These are phyloP conservation scores for Penicillium pancosmium DNA, from an alignment of 495 filamentous ascomycete genomes.

Conservation along the genomic window DNA sequence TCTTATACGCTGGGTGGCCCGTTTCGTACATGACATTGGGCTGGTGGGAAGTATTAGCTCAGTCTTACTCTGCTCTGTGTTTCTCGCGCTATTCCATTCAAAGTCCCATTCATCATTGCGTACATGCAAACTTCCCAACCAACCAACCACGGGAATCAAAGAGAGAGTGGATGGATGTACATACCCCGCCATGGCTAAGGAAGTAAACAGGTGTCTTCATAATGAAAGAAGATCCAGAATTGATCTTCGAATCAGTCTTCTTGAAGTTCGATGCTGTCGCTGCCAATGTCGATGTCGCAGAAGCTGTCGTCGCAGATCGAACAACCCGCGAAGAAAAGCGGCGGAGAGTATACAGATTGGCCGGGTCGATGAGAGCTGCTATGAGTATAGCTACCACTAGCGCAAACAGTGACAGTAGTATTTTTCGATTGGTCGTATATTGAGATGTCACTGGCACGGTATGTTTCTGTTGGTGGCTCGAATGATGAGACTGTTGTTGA, in stretches of 20 bases:
- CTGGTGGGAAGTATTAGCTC: constrained; percentile 36
- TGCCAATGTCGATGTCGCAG: not conserved
- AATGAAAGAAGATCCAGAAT: not conserved
- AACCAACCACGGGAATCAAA: too few species aligned
- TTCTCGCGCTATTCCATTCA: not conserved
- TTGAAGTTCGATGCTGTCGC: not conserved
- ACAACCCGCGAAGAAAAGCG: constrained; percentile 22
- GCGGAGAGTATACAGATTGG: constrained; percentile 38
- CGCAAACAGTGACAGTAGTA: constrained; percentile 9
- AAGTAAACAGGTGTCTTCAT: constrained; percentile 72
- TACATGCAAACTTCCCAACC: too few species aligned
- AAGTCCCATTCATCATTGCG: too few species aligned
- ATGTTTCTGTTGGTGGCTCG: not conserved
- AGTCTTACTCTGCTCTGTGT: not conserved
- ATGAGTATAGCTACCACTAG: constrained; percentile 21
- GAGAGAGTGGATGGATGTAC: constrained; percentile 25
- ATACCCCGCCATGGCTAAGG: constrained; percentile 74
- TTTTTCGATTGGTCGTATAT: not conserved
- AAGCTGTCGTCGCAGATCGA: constrained; percentile 7
- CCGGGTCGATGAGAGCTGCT: constrained; percentile 23
- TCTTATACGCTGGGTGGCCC: constrained; percentile 72
- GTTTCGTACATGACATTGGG: constrained; percentile 75
- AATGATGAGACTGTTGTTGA: constrained; percentile 2
- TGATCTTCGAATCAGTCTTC: not conserved
- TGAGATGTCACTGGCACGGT: not conserved